phyloP scores from a whole-genome alignment of 2,329 filamentous ascomycete genomes.

The Alternaria solani region DNA sequence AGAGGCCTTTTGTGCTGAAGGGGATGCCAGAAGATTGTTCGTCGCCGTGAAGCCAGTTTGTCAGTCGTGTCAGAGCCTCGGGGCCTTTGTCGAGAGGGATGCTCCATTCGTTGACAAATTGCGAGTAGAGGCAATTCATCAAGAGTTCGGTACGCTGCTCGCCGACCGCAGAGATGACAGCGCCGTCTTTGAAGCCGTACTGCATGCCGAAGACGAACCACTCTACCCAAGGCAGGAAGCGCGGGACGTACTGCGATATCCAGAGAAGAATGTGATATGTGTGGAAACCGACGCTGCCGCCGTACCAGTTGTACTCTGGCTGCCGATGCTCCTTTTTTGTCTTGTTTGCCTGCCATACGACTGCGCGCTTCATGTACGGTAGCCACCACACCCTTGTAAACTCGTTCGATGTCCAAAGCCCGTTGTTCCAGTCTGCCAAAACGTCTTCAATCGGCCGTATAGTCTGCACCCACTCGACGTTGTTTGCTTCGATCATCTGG shows the following conservation, averaged over 20 bases:
- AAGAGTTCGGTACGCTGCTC: conserved; percentile 80
- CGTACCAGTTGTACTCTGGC: conserved; percentile 78
- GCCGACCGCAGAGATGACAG: conserved; percentile 77
- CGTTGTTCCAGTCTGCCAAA: conserved; percentile 73
- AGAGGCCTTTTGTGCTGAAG: conserved; percentile 79
- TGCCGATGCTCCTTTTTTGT: conserved; percentile 68
- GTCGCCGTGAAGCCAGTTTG: conserved; percentile 85
- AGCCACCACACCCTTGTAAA: conserved; percentile 98
- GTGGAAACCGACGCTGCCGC: conserved; percentile 81
- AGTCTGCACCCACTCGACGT: conserved; percentile 86
- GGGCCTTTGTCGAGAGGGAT: conserved; percentile 85
- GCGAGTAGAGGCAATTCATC: conserved; percentile 98
- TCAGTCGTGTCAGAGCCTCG: conserved; percentile 82
- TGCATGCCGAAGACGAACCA: conserved; percentile 98
- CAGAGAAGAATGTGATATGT: conserved; percentile 92
- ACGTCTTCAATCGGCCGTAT: conserved; percentile 75
- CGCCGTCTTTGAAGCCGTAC: conserved; percentile 83
- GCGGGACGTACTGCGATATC: conserved; percentile 77
- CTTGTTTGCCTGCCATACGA: conserved; percentile 89
- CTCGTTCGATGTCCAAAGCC: conserved; percentile 83
- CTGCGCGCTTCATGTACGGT: conserved; percentile 85
- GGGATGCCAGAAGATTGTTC: conserved; percentile 76
- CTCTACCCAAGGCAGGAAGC: conserved; percentile 85
- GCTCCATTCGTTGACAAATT: conserved; percentile 98
- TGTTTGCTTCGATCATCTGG: conserved; percentile 79